Conservation (phyloP, 164 flowering plant genomes). For the Aristolochia contorta region DNA sequence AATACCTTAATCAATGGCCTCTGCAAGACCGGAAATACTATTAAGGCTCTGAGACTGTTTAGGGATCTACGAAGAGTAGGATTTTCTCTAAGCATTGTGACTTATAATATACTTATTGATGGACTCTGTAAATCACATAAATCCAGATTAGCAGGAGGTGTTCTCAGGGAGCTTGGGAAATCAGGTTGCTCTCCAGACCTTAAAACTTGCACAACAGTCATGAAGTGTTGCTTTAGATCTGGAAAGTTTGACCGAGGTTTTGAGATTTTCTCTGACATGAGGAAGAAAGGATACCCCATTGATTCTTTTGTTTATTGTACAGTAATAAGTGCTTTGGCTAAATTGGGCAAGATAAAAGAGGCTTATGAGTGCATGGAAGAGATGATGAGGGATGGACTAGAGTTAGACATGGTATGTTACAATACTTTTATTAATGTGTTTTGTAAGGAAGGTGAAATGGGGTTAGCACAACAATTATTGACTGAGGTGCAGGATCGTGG, state of each 20-base stretch:
- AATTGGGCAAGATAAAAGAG: slow-evolving; percentile 37
- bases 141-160: slow-evolving; percentile 30
- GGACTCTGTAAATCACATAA: slow-evolving; percentile 60
- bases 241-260: slow-evolving; percentile 42
- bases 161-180: slow-evolving; percentile 44
- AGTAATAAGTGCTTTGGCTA: slow-evolving; percentile 46
- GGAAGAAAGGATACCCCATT: slow-evolving; percentile 50
- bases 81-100: slow-evolving; percentile 37
- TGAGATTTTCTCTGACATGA: slow-evolving; percentile 54
- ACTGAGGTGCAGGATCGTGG: slow-evolving; percentile 55
- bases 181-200: slow-evolving; percentile 51
- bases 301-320: slow-evolving; percentile 76
- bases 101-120: slow-evolving; percentile 73
- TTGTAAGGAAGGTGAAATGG: slow-evolving; percentile 56
- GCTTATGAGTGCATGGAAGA: slow-evolving; percentile 40
- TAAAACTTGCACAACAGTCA: slow-evolving; percentile 62
- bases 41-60: slow-evolving; percentile 55
- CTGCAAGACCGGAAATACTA: slow-evolving; percentile 46
- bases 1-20: slow-evolving; percentile 77
- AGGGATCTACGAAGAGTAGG: slow-evolving; percentile 45
- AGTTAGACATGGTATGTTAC: slow-evolving; percentile 55
- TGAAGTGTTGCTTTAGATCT: slow-evolving; percentile 59
- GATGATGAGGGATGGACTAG: slow-evolving; percentile 43
- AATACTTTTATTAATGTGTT: slow-evolving; percentile 54
- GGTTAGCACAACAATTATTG: slow-evolving; percentile 38